phyloP scores from a whole-genome alignment of 2,329 filamentous ascomycete species.

The Xylaria sp. region DNA sequence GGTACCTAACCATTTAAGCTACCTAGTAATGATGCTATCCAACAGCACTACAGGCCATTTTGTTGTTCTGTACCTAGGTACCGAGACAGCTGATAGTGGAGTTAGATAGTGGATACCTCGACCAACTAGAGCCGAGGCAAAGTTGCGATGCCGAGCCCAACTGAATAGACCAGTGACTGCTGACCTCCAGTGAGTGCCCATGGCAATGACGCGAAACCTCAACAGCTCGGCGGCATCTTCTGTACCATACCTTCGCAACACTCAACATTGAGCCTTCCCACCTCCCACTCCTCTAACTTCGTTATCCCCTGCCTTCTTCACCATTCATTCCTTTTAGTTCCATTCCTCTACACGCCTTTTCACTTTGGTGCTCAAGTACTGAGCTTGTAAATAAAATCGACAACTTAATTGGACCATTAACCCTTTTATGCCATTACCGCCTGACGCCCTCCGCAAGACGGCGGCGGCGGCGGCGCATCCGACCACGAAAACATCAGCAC shows the following conservation, averaged over 20 bases:
- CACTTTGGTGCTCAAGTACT: neutral
- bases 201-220: constrained; percentile 27
- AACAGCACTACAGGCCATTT: too few relatives aligned
- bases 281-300: too few relatives aligned
- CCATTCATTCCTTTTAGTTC: constrained; percentile 27
- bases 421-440: constrained; percentile 40
- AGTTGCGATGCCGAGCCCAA: neutral
- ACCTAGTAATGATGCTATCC: too few relatives aligned
- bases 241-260: too few relatives aligned
- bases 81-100: neutral
- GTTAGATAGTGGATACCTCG: neutral
- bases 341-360: neutral
- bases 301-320: too few relatives aligned
- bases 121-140: constrained; percentile 22
- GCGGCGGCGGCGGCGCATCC: constrained; percentile 40
- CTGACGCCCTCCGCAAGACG: constrained; percentile 41
- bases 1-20: too few relatives aligned
- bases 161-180: neutral
- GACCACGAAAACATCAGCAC: constrained; percentile 4
- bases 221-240: too few relatives aligned
- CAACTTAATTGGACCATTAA: neutral
- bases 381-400: neutral
- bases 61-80: too few relatives aligned
- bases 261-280: neutral
- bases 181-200: too few relatives aligned